phyloP scores from a whole-genome alignment of 2,329 filamentous ascomycete genomes.

The Dactylellina cionopaga region DNA sequence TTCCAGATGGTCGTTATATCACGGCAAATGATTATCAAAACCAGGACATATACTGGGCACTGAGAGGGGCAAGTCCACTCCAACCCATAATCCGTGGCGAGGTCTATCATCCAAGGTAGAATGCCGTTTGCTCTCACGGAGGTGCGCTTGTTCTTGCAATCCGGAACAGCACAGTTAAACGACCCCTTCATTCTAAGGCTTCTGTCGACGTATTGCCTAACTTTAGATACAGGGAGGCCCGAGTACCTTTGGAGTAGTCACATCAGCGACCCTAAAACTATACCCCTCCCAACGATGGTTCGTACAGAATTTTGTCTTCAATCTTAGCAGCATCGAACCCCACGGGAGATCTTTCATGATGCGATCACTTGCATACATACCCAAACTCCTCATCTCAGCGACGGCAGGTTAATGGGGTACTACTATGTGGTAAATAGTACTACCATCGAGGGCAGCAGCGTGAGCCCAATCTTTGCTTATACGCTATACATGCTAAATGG shows the following conservation, averaged over 20 bases:
- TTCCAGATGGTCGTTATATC: conserved; percentile 64
- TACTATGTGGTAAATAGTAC: conserved; percentile 2
- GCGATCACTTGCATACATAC: conserved; percentile 9
- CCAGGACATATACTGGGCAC: conserved; percentile 62
- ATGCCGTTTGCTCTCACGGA: too few relatives aligned
- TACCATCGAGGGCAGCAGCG: neutral
- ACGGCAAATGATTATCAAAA: conserved; percentile 65
- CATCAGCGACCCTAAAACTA: conserved; percentile 9
- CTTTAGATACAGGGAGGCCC: neutral
- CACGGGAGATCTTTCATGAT: neutral
- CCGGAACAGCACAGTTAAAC: too few relatives aligned
- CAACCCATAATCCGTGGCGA: too few relatives aligned
- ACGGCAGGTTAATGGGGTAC: conserved; percentile 4
- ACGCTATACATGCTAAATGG: conserved; percentile 10
- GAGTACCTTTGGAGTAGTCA: neutral
- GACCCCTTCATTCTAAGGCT: too few relatives aligned
- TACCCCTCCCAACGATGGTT: conserved; percentile 1
- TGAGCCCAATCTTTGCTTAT: neutral
- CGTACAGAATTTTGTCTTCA: neutral
- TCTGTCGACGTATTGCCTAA: too few relatives aligned
- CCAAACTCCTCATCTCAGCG: neutral
- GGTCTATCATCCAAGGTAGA: too few relatives aligned
- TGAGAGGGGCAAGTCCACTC: conserved; percentile 59
- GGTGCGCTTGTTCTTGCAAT: too few relatives aligned
- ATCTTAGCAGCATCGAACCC: conserved; percentile 3